Evolutionary conservation across 2,329 filamentous ascomycete genomes (phyloP).

Genomic region (Nectriaceae sp.): DNA sequence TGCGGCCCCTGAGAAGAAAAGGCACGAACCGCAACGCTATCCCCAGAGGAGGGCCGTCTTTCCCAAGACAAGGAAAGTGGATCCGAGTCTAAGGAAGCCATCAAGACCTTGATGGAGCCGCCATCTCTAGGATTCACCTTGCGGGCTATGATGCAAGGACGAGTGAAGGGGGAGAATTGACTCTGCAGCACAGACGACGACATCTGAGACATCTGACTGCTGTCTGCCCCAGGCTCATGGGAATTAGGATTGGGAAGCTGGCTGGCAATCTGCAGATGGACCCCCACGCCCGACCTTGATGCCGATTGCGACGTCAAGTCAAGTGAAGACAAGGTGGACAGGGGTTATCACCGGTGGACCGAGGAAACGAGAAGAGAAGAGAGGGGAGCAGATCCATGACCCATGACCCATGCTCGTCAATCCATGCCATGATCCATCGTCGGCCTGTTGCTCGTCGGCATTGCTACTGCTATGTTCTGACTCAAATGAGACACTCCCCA

Average conservation of each 20-base stretch:
- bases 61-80: not conserved
- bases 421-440: no score
- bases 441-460: no score
- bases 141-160: no score
- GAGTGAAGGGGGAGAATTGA: no score
- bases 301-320: not conserved
- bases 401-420: no score
- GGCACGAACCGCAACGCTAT: not conserved
- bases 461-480: slow-evolving; percentile 14
- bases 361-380: slow-evolving; percentile 1
- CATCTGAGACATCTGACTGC: no score
- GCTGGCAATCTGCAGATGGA: not conserved
- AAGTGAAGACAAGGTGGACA: not conserved
- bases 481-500: slow-evolving; percentile 18
- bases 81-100: not conserved
- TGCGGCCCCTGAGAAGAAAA: no score
- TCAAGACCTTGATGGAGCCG: not conserved
- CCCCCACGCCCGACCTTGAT: not conserved
- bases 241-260: no score
- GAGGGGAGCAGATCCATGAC: no score
- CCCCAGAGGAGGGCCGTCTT: not conserved
- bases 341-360: not conserved
- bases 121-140: no score
- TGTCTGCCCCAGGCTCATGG: no score
- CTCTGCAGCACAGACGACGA: no score